Base-by-base conservation (phyloP, 495 filamentous ascomycete species). In the Talaromyces proteolyticus region DNA sequence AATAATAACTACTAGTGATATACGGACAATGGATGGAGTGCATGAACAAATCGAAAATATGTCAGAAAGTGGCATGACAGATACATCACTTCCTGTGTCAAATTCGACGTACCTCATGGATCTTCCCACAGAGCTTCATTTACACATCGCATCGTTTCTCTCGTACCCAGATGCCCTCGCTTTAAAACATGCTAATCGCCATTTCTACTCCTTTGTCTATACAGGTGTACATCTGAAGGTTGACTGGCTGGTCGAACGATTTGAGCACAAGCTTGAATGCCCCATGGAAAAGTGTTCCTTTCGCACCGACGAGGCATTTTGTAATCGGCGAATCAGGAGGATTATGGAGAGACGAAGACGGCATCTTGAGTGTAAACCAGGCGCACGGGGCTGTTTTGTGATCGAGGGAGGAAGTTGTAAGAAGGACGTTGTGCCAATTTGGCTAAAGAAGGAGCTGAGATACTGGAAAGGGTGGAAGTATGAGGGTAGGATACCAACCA, bases 131-230 rank as follows among this genome's bases (percentile, higher is more conserved):
- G 84, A 88, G 57, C 74, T 88, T 22, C 84, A 86, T 74, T 23
- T 83, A 60, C 57, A 92, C 81, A 77, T 96, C 78, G 73, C 91
- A 82, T 56, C 88, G 62, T 53, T 89, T 79, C 68, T 96, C 84
- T 52, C 87, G 65, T 58, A 87, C 69, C 63, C 91, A 58, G 69
- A 91, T 85, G 62, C 85, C 72, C 57, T 89, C 69, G 70, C 91
- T 1, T 67, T 88, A 18, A 86, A 86, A 53, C 82, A 86, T 59
- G 78, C 74, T 22, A 77, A 62, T 53, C 75, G 75, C 36, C 76
- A 85, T 55, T 84, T 88, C 59, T 81, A 79, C 61, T 54, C 55
- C n/a, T 58, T 83, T 1, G 81, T 86, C 42, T 78, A 84, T 54
- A 88, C 83, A 1, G 83, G 82, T 10, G 75, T 86, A 0, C 58